These are phyloP conservation scores for Phyllosticta citribraziliensis DNA, from an alignment of 2,329 filamentous ascomycete species.

Conservation along the genomic window DNA sequence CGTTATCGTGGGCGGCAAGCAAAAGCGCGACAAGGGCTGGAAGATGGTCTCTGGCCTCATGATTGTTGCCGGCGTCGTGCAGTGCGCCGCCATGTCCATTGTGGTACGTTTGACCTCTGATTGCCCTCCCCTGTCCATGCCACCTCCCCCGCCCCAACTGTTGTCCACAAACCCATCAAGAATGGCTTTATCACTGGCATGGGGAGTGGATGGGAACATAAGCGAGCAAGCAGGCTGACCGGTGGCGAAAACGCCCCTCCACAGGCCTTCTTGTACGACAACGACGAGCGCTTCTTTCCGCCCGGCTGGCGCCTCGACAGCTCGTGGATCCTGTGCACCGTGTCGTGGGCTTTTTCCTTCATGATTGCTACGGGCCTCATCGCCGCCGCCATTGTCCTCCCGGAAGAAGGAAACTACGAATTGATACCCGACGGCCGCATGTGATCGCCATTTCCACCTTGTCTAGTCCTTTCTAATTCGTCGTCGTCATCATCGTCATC, in stretches of 20 bases:
- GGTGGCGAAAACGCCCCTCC: neutral
- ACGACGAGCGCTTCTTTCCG: slow-evolving; percentile 72
- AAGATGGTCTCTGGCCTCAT: slow-evolving; percentile 61
- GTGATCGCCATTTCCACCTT: neutral
- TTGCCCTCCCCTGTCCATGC: neutral
- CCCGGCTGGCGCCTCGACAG: slow-evolving; percentile 68
- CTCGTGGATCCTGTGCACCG: slow-evolving; percentile 62
- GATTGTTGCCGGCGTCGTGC: slow-evolving; percentile 53
- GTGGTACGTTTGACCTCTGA: slow-evolving; percentile 56
- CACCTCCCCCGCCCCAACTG: neutral
- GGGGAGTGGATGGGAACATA: neutral
- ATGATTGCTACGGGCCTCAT: slow-evolving; percentile 49
- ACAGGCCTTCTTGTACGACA: slow-evolving; percentile 72
- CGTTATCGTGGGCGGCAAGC: slow-evolving; percentile 67
- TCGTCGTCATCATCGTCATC: neutral
- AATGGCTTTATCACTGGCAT: neutral
- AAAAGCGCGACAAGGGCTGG: slow-evolving; percentile 75
- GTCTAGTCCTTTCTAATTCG: neutral
- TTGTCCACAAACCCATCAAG: neutral
- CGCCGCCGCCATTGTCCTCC: slow-evolving; percentile 58
- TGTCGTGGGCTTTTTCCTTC: slow-evolving; percentile 48
- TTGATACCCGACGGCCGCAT: slow-evolving; percentile 43
- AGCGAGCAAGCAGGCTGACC: neutral
- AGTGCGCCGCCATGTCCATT: slow-evolving; percentile 69
- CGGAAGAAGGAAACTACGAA: slow-evolving; percentile 79